Evolutionary conservation across 257 asterid genomes (phyloP).

Genomic region (Solanum pinnatisectum): DNA sequence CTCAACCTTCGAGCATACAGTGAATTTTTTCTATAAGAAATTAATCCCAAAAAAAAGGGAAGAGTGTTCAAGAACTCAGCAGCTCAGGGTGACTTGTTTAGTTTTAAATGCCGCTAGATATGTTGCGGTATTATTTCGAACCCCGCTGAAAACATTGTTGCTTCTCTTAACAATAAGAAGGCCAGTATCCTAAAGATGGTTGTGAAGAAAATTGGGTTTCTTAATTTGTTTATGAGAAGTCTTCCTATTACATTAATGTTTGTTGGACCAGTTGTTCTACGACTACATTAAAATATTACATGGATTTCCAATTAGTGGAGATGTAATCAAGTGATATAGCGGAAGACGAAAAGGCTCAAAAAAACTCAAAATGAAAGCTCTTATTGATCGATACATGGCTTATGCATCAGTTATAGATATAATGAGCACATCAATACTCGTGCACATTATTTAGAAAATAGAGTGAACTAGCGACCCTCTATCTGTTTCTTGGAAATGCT

Average conservation of each 20-base stretch:
- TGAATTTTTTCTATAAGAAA: constrained; percentile 20
- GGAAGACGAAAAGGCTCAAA: no score
- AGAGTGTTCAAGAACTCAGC: constrained; percentile 28
- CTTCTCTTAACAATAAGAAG: constrained; percentile 21
- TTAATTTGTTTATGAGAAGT: constrained; percentile 30
- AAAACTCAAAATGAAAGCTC: no score
- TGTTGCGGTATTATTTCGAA: constrained; percentile 27
- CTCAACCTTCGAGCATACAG: constrained; percentile 30
- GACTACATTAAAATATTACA: constrained; percentile 24
- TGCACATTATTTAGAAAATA: no score
- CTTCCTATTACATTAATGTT: constrained; percentile 35
- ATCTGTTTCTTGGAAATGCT: no score
- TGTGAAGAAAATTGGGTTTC: constrained; percentile 26
- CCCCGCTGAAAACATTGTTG: constrained; percentile 32
- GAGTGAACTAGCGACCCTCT: no score
- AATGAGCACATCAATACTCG: no score
- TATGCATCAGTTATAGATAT: no score
- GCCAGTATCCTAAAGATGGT: constrained; percentile 22
- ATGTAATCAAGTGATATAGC: no score
- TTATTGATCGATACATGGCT: no score
- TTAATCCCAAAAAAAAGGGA: constrained; percentile 22
- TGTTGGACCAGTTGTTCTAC: constrained; percentile 29
- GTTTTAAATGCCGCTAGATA: constrained; percentile 35
- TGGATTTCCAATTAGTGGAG: background rate
- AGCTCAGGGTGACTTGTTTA: constrained; percentile 33